A percentile compares a stretch with the other conserved stretches of the same genome.
Evolutionary conservation across 257 asterid genomes (phyloP).

Genomic region (Lavandula angustifolia): DNA sequence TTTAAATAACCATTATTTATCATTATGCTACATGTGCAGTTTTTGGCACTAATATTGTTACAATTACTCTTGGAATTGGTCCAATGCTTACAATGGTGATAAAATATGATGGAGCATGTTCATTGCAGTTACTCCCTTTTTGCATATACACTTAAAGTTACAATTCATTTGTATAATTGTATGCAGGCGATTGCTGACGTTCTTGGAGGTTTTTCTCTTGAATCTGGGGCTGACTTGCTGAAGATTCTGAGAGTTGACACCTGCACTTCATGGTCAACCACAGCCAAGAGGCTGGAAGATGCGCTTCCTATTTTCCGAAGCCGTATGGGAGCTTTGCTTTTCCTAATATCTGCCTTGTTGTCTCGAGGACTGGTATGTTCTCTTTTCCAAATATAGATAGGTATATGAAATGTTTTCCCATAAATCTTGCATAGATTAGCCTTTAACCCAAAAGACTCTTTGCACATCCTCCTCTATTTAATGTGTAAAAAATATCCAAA

Average conservation of each 20-base stretch:
- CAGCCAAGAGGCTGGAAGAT: slow-evolving; percentile 60
- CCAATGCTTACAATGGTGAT: slow-evolving; percentile 7
- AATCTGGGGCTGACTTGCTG: slow-evolving; percentile 76
- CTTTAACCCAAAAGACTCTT: slow-evolving; percentile 16
- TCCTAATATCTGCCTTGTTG: slow-evolving; percentile 81
- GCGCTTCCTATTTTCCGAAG: slow-evolving; percentile 82
- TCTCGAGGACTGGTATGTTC: slow-evolving; percentile 89
- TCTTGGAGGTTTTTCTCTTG: slow-evolving; percentile 75
- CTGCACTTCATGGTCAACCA: slow-evolving; percentile 56
- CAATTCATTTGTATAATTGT: slow-evolving; percentile 13
- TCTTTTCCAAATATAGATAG: slow-evolving; percentile 12
- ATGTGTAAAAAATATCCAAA: neutral
- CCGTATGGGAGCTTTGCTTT: slow-evolving; percentile 97
- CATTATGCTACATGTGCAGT: slow-evolving; percentile 2
- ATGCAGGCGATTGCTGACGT: slow-evolving; percentile 64
- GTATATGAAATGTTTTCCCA: neutral
- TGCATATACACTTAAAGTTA: neutral
- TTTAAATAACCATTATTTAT: slow-evolving; percentile 1
- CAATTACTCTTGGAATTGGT: neutral
- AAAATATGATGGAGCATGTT: slow-evolving; percentile 16
- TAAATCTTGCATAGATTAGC: neutral
- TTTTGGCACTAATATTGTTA: slow-evolving; percentile 7
- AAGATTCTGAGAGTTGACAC: slow-evolving; percentile 60
- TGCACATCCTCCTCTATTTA: neutral
- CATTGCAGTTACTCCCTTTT: slow-evolving; percentile 5